phyloP scores from a whole-genome alignment of 2,329 filamentous ascomycete species.

The Pseudogymnoascus verrucosus region DNA sequence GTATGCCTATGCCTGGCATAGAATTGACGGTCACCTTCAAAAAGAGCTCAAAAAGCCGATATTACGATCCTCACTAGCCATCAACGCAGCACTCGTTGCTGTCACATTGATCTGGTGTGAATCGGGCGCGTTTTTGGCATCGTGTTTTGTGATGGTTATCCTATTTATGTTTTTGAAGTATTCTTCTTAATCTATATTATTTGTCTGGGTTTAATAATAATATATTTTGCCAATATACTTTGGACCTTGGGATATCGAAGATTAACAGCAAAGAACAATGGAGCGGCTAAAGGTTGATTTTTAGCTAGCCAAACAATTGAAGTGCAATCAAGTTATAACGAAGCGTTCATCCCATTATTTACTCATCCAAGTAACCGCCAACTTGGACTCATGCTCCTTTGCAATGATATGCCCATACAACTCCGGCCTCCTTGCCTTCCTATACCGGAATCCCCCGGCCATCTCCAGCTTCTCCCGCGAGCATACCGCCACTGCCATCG shows the following conservation, averaged over 20 bases:
- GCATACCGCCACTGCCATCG: conserved; percentile 11
- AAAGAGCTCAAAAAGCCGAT: neutral
- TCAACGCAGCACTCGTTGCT: neutral
- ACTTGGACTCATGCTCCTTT: conserved; percentile 9
- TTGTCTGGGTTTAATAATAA: neutral
- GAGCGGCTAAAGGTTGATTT: neutral
- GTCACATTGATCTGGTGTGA: neutral
- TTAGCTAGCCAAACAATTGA: too few relatives aligned
- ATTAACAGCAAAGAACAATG: neutral
- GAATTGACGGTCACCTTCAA: neutral
- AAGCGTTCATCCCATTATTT: conserved; percentile 7
- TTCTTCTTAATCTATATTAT: neutral
- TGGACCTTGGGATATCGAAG: neutral
- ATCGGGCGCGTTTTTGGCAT: neutral
- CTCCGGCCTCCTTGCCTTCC: conserved; percentile 13
- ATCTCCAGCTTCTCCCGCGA: conserved; percentile 10
- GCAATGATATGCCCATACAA: conserved; percentile 13
- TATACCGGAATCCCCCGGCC: conserved; percentile 12
- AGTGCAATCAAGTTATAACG: neutral
- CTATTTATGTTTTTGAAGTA: neutral
- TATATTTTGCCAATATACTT: neutral
- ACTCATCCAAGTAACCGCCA: conserved; percentile 13
- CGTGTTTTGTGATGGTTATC: neutral
- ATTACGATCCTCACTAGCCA: neutral
- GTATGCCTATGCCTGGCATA: neutral